Percentiles rank a stretch among this genome's conserved stretches.
phyloP scores from a whole-genome alignment of 768 basidiomycete genomes.

The Tulasnella sp. region DNA sequence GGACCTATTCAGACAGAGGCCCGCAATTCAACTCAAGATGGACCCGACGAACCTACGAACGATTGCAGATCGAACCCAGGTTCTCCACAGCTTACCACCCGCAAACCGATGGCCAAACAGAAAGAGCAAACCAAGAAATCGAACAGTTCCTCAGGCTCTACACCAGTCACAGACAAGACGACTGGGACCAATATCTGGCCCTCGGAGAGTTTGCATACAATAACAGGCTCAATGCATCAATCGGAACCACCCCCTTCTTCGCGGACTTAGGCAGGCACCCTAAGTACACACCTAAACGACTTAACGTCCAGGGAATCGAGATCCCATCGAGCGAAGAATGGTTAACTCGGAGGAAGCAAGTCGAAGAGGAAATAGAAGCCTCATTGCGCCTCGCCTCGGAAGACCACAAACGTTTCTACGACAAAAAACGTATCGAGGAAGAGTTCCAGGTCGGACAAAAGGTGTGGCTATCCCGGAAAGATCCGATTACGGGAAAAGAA shows the following conservation, averaged over 20 bases:
- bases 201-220: not conserved
- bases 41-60: too few species aligned
- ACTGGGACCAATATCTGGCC: not conserved
- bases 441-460: too few species aligned
- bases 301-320: too few species aligned
- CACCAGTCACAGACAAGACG: not conserved
- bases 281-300: not conserved
- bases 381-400: too few species aligned
- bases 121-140: not conserved
- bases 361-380: too few species aligned
- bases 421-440: too few species aligned
- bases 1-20: not conserved
- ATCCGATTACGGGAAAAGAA: too few species aligned
- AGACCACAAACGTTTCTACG: too few species aligned
- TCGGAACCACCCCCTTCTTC: not conserved
- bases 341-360: not conserved
- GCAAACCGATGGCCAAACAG: constrained; percentile 1
- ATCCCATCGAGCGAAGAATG: not conserved
- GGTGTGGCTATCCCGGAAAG: too few species aligned
- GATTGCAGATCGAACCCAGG: too few species aligned
- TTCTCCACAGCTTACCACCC: constrained; percentile 11
- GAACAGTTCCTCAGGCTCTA: not conserved
- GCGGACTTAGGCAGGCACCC: not conserved
- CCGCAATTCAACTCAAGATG: not conserved
- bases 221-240: not conserved